phyloP scores from a whole-genome alignment of 495 filamentous ascomycete genomes.

The Neurospora sp. region DNA sequence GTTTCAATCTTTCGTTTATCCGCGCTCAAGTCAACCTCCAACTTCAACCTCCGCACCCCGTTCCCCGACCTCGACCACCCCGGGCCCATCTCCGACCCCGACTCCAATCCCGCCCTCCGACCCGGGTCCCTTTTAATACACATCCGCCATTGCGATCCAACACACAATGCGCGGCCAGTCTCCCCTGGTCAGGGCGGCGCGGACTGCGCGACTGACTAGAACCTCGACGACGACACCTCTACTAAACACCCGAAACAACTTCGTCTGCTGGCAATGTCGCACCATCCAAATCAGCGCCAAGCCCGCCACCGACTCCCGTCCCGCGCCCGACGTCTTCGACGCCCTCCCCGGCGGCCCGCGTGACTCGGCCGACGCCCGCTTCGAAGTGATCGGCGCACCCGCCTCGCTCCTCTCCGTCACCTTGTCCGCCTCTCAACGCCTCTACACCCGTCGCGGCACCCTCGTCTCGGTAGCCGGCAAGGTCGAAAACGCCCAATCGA shows the following conservation, averaged over 20 bases:
- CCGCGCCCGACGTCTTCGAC: slow-evolving; percentile 35
- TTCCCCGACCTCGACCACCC: neutral
- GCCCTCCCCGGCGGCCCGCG: slow-evolving; percentile 19
- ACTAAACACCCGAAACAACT: neutral
- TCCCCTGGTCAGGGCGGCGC: slow-evolving; percentile 14
- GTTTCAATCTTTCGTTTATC: neutral
- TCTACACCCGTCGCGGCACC: slow-evolving; percentile 85
- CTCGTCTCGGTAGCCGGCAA: slow-evolving; percentile 84
- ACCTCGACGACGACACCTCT: neutral
- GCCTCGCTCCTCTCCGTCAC: slow-evolving; percentile 88
- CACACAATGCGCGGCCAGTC: slow-evolving; percentile 21
- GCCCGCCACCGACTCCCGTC: slow-evolving; percentile 39
- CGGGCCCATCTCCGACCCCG: neutral
- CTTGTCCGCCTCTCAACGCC: slow-evolving; percentile 81
- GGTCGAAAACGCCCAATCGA: slow-evolving; percentile 79
- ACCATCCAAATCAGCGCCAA: slow-evolving; percentile 44
- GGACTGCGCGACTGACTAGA: slow-evolving; percentile 3
- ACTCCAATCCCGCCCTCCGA: no score
- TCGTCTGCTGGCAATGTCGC: slow-evolving; percentile 38
- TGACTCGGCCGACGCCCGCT: slow-evolving; percentile 63
- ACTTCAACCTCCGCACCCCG: no score
- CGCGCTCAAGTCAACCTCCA: neutral
- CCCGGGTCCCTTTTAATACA: no score
- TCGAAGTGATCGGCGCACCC: slow-evolving; percentile 81
- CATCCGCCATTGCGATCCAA: no score